A percentile compares a stretch with the other conserved stretches of the same genome.
Evolutionary conservation across 1,284 basidiomycete genomes (phyloP).

Genomic region (Ustilago sp.): DNA sequence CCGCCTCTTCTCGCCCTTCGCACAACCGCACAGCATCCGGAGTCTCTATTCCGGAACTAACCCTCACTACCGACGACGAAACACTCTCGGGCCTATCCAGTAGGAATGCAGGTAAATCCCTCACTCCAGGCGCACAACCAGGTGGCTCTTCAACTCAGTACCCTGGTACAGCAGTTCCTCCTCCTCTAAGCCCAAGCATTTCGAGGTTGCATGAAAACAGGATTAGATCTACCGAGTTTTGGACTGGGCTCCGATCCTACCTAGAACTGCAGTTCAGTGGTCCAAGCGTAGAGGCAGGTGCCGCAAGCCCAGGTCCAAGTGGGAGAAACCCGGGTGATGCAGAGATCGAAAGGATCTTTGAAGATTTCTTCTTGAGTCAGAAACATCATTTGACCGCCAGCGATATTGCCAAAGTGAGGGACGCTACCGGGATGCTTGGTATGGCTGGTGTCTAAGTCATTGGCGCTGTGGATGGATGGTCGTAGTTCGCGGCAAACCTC

Average conservation of each 20-base stretch:
- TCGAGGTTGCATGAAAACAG: slow-evolving; percentile 59
- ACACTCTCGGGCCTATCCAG: slow-evolving; percentile 39
- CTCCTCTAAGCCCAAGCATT: slow-evolving; percentile 54
- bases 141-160: slow-evolving; percentile 30
- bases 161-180: slow-evolving; percentile 32
- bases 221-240: slow-evolving; percentile 62
- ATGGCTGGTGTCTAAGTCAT: slow-evolving; percentile 54
- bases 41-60: slow-evolving; percentile 65
- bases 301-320: slow-evolving; percentile 33
- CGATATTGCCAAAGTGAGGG: slow-evolving; percentile 63
- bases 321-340: slow-evolving; percentile 54
- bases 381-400: slow-evolving; percentile 64
- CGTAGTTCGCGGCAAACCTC: neutral
- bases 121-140: slow-evolving; percentile 30
- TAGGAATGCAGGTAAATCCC: slow-evolving; percentile 31
- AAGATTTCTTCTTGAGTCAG: slow-evolving; percentile 67
- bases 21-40: slow-evolving; percentile 61
- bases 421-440: slow-evolving; percentile 66
- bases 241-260: slow-evolving; percentile 56
- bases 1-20: slow-evolving; percentile 7
- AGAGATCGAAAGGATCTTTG: slow-evolving; percentile 66
- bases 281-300: slow-evolving; percentile 38
- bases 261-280: slow-evolving; percentile 61
- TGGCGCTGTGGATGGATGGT: neutral
- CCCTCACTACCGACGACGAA: slow-evolving; percentile 64